Evolutionary conservation across 2,329 filamentous ascomycete species (phyloP), one percentile per base, ranked within the genome.

Genomic region (Fusarium sp.): DNA sequence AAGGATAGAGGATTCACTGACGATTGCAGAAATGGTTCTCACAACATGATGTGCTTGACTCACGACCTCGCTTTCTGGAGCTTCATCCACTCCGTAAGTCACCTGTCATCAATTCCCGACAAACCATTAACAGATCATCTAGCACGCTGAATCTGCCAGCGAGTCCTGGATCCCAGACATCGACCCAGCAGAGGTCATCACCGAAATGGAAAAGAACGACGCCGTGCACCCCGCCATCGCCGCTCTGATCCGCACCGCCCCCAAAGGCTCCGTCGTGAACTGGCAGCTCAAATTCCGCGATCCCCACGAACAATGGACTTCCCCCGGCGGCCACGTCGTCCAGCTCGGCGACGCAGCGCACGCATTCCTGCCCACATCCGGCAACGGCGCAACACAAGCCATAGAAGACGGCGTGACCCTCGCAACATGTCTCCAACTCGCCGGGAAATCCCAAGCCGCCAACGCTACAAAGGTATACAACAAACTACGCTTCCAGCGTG

Each of bases 261-360:
- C 69, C 7, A 72, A 72, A 41, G 69, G 64, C 9, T 72, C 69
- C 4, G 69, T 72, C 0, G 69, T 72, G 5, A 72, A 72, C 38
- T 72, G 69, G 69, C 69, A 72, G 9, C 69, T 72, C 37, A 72
- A 72, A 14, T 72, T 72, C 41, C 55, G 69, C 39, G 69, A 72
- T 6, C 69, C 69, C 4, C 69, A 72, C 35, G 69, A 72, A 5
- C 69, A 72, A 37, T 72, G 69, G 69, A 72, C 69, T 21, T 72
- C 69, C 0, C 69, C 69, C 2, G 69, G 69, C 3, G 69, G 69
- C 7, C 69, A 51, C 4, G 69, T 72, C 2, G 69, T 72, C 2
- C 69, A 72, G 19, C 64, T 72, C 7, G 69, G 69, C 1, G 69
- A 72, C 14, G 69, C 69, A 14, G 69, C 69, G 1, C 69, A 72